Evolutionary conservation across 148 eudicot species (phyloP), one percentile per base, ranked within the genome.

Genomic region (Chenopodium formosanum): DNA sequence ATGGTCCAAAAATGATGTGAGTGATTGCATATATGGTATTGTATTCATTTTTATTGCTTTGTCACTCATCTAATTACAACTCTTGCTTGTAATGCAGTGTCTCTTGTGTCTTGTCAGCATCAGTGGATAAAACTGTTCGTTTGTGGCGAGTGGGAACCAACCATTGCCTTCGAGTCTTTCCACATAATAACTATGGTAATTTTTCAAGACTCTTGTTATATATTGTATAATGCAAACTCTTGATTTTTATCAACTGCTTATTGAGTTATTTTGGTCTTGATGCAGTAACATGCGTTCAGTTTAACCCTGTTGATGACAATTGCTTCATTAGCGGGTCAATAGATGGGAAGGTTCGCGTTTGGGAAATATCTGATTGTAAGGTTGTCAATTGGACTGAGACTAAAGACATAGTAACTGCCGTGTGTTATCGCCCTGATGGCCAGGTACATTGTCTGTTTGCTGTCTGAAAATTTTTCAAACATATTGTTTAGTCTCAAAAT

Each of bases 311-410:
- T 76, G 86, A 92, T 78, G 94, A 90, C 75, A 89, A 89, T 81
- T 84, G 87, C 87, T 96, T 96, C 91, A 87, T 96, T 75, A 96
- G 97, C 75, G 99, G 99, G 75, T 96, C 99, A 77, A 92, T 96
- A 47, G 99, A 96, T 78, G 99, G 99, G 75, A 96, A 94, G 85
- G 95, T 96, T 83, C 99, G 99, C 20, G 84, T 96, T 74, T 96
- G 99, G 99, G 91, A 82, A 31, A 80, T 94, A 71, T 81, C 82
- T 80, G 72, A 81, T 69, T 87, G 93, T 83, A 91, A 90, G 85
- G 99, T 96, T 72, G 90, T 90, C 32, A 90, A 91, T 81, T 96
- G 99, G 99, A 89, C 86, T 4, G 98, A 96, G 73, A 80, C 88
- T 27, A 92, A 86, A 85, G 99, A 94, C 74, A 96, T 96, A 29